Conservation (phyloP, 768 basidiomycete genomes). For the Strobilomyces confusus region DNA sequence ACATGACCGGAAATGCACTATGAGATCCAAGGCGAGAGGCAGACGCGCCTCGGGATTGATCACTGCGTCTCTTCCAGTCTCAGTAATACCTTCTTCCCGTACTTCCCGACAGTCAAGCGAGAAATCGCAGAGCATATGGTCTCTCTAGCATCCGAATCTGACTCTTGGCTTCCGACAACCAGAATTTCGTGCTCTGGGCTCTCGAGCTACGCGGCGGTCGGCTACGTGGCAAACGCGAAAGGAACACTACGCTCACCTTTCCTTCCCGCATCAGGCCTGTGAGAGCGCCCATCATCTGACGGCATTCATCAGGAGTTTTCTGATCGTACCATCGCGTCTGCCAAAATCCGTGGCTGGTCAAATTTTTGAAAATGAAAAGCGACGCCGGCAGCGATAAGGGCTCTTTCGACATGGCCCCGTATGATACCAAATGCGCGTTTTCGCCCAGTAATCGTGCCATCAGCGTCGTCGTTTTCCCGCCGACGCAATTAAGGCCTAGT, state of each 20-base stretch:
- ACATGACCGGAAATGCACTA: not conserved
- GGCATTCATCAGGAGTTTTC: conserved; percentile 45
- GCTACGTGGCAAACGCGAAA: not conserved
- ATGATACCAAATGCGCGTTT: conserved; percentile 75
- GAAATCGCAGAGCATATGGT: conserved; percentile 34
- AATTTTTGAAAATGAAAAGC: conserved; percentile 80
- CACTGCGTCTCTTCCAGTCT: conserved; percentile 31
- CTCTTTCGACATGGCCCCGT: conserved; percentile 87
- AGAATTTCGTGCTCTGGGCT: conserved; percentile 70
- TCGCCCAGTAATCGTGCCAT: conserved; percentile 68
- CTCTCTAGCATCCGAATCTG: conserved; percentile 35
- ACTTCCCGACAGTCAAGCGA: conserved; percentile 33
- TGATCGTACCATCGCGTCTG: conserved; percentile 65
- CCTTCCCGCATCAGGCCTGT: conserved; percentile 50
- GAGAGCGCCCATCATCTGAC: conserved; percentile 47
- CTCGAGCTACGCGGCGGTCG: conserved; percentile 45
- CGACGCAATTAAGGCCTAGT: conserved; percentile 54
- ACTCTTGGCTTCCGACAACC: conserved; percentile 38
- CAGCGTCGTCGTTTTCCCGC: conserved; percentile 62
- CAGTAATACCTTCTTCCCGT: conserved; percentile 51
- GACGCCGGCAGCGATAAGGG: conserved; percentile 75
- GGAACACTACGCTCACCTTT: conserved; percentile 38
- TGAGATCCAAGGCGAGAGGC: not conserved
- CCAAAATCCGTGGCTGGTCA: conserved; percentile 77
- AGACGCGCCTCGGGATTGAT: not conserved